Conservation (phyloP, 2,329 filamentous ascomycete species). For the Ophiostoma piceae region DNA sequence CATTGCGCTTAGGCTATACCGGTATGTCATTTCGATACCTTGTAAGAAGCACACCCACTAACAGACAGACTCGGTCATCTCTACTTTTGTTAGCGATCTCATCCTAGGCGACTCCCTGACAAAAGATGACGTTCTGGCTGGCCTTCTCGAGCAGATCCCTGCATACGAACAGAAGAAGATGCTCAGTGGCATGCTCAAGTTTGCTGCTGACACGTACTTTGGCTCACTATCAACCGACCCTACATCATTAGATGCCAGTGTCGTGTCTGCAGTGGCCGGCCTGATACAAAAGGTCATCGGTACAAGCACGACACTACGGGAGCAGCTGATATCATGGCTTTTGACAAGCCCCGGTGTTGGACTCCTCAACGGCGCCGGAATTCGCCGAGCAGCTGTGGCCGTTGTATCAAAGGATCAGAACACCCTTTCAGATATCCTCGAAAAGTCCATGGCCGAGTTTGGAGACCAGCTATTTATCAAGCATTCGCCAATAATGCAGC, state of each 20-base stretch:
- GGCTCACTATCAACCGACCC: slow-evolving; percentile 13
- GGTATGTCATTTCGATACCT: slow-evolving; percentile 43
- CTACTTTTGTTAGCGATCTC: slow-evolving; percentile 35
- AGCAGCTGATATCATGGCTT: slow-evolving; percentile 60
- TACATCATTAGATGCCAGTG: slow-evolving; percentile 29
- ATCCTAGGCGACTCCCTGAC: slow-evolving; percentile 27
- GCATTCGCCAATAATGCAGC: slow-evolving; percentile 76
- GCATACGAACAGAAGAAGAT: slow-evolving; percentile 43
- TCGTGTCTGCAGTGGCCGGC: slow-evolving; percentile 54
- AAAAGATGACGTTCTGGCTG: slow-evolving; percentile 30
- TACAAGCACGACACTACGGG: slow-evolving; percentile 45
- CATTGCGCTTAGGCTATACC: slow-evolving; percentile 65
- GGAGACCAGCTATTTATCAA: slow-evolving; percentile 82
- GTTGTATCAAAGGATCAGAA: slow-evolving; percentile 46
- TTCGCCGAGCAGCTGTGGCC: slow-evolving; percentile 61
- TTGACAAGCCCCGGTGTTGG: slow-evolving; percentile 59
- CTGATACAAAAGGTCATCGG: slow-evolving; percentile 49
- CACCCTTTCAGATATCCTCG: slow-evolving; percentile 52
- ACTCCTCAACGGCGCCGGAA: slow-evolving; percentile 54
- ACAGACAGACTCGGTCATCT: slow-evolving; percentile 41
- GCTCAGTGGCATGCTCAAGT: slow-evolving; percentile 38
- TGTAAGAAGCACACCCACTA: slow-evolving; percentile 20
- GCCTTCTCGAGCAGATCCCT: slow-evolving; percentile 37
- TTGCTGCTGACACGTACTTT: slow-evolving; percentile 45
- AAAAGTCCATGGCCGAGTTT: slow-evolving; percentile 68